A percentile compares a stretch with the other conserved stretches of the same genome.
These are phyloP conservation scores for Exobasidium cylindrosporum DNA, from an alignment of 1,284 basidiomycete genomes.

Conservation along the genomic window DNA sequence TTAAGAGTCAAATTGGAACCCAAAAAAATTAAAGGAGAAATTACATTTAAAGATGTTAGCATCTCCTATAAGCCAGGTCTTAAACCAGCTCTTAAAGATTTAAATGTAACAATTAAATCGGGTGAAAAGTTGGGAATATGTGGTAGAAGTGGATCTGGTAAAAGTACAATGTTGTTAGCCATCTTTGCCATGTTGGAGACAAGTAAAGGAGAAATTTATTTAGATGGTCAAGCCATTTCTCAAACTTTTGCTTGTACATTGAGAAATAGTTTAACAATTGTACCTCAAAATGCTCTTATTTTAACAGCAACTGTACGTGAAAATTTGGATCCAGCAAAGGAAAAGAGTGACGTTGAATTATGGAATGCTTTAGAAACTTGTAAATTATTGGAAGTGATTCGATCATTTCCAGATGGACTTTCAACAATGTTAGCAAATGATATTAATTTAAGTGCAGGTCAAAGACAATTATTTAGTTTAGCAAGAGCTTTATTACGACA, in stretches of 20 bases:
- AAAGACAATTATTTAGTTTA: constrained; percentile 77
- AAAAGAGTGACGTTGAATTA: constrained; percentile 36
- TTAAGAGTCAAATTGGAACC: not conserved
- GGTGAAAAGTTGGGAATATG: constrained; percentile 34
- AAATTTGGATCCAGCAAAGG: constrained; percentile 42
- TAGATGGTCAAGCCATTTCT: constrained; percentile 28
- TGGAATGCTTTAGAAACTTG: constrained; percentile 46
- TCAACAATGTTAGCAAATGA: constrained; percentile 19
- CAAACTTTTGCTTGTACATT: constrained; percentile 9
- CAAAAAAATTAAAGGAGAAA: constrained; percentile 16
- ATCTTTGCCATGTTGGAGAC: constrained; percentile 40
- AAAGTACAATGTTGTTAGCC: constrained; percentile 38
- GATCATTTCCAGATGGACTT: constrained; percentile 29
- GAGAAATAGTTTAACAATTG: constrained; percentile 6
- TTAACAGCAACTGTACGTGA: constrained; percentile 29
- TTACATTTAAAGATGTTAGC: constrained; percentile 27
- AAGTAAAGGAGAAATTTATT: constrained; percentile 23
- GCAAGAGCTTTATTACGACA: constrained; percentile 69
- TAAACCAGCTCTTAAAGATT: constrained; percentile 30
- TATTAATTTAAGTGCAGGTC: constrained; percentile 62
- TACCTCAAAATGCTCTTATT: constrained; percentile 15
- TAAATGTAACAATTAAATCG: constrained; percentile 25
- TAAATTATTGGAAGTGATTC: constrained; percentile 39
- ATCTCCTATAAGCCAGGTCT: constrained; percentile 28
- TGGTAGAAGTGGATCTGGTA: constrained; percentile 36